These are phyloP conservation scores for Iberis pinnata DNA, from an alignment of 345 rosid species.

Conservation along the genomic window DNA sequence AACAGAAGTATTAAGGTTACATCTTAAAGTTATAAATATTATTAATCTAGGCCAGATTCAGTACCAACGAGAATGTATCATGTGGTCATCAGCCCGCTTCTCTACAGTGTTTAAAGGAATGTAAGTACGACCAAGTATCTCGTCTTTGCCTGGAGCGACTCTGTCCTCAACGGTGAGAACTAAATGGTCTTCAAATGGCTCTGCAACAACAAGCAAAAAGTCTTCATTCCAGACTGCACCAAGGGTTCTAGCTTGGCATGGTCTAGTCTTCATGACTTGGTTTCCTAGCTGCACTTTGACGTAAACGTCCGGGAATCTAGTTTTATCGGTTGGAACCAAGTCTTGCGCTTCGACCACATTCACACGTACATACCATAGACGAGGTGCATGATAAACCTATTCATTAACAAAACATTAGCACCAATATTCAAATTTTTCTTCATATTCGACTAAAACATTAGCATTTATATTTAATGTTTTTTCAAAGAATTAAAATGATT, in stretches of 20 bases:
- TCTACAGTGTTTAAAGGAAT: conserved; percentile 60
- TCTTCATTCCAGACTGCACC: conserved; percentile 97
- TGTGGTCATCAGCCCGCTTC: conserved; percentile 72
- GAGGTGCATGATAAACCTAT: conserved; percentile 73
- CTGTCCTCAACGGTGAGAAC: conserved; percentile 76
- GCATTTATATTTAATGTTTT: no score
- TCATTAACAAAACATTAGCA: background rate
- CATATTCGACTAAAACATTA: no score
- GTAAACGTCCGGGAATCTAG: conserved; percentile 77
- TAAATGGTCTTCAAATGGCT: conserved; percentile 85
- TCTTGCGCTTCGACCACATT: conserved; percentile 93
- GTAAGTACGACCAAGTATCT: conserved; percentile 61
- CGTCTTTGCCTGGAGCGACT: conserved; percentile 79
- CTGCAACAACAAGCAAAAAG: conserved; percentile 82
- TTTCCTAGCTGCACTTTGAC: conserved; percentile 72
- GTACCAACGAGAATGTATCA: conserved; percentile 70
- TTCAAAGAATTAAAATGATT: no score
- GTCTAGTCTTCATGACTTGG: conserved; percentile 70
- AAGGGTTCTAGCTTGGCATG: conserved; percentile 63
- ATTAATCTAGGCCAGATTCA: background rate
- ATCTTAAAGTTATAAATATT: no score
- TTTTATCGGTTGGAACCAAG: conserved; percentile 61
- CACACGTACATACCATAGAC: conserved; percentile 88
- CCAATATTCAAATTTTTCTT: no score
- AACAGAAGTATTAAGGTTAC: no score